Base-by-base conservation (phyloP, 352 stramenopile genomes). In the Pythium chondricola region DNA sequence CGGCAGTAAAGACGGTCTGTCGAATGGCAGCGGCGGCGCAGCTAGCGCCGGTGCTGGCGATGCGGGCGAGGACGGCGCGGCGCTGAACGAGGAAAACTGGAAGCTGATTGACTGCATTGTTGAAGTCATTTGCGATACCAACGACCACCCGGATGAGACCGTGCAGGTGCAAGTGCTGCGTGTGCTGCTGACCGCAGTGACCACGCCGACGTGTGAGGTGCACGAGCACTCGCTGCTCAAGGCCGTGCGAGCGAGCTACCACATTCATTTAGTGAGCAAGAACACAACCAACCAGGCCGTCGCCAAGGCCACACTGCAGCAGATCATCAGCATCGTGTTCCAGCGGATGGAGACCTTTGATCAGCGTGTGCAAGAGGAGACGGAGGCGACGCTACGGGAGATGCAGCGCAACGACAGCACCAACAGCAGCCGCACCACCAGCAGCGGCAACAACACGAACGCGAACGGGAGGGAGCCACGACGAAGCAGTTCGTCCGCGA, bases 251-350 rank as follows among this genome's bases (percentile, higher is more conserved):
- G 87, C 96, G 2, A 93, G 95, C 48, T 99, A 98, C 65, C 95
- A 98, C 52, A 93, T 99, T 29, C 96, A 98, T 53, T 66, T 99
- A 20, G 79, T 95, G 48, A 88, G 82, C 46, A 85, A 93, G 44
- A 97, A 83, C 43, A 64, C 67, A 18, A 91, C 95, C 6, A 99
- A 98, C 65, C 88, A 97, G 52, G 98, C 87, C 5, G 98, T 97
- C 4, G 97, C 97, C n/a, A 97, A 98, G 65, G 96, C 96, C 26
- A 96, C 93, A 32, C 70, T 99, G 30, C 95, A 97, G 68, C 97
- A 99, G 65, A 95, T 99, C 55, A 88, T 98, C 13, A 93, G 71
- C 24, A 93, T 97, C 41, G 92, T 99, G 0, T 98, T 99, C 67
- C 79, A 96, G 57, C 68, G 96, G 43, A 98, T 99, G 93, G 95